Evolutionary conservation across 2,329 filamentous ascomycete species (phyloP).

Genomic region (Cytospora paraplurivora): DNA sequence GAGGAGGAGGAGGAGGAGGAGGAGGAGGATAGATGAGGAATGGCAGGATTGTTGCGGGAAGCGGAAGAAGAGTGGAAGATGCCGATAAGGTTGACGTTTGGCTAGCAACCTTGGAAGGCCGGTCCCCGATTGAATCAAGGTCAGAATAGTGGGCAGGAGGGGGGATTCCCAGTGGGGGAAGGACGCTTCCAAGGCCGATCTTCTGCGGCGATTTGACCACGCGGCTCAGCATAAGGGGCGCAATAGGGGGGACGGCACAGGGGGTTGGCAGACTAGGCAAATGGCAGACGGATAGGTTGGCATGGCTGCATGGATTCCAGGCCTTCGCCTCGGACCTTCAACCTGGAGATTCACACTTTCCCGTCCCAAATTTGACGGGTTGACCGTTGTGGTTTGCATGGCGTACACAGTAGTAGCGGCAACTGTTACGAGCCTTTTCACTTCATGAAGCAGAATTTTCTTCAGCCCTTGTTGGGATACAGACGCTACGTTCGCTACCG

Average conservation of each 20-base stretch:
- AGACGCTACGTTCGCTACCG: background rate
- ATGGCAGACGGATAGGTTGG: background rate
- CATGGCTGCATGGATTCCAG: background rate
- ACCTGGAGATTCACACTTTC: background rate
- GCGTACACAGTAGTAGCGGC: conserved; percentile 17
- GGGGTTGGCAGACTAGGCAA: conserved; percentile 6
- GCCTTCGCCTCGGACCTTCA: background rate
- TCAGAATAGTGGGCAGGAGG: conserved; percentile 4
- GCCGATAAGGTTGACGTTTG: conserved; percentile 21
- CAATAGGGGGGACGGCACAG: background rate
- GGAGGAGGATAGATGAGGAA: background rate
- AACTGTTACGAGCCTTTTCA: background rate
- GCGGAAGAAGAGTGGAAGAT: conserved; percentile 6
- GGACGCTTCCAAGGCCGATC: conserved; percentile 13
- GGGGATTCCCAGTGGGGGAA: conserved; percentile 1
- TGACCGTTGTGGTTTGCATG: background rate
- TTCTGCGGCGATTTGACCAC: conserved; percentile 22
- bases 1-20: conserved; percentile 7
- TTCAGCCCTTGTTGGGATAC: background rate
- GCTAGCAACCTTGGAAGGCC: conserved; percentile 6
- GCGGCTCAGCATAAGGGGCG: conserved; percentile 3
- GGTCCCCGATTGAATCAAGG: conserved; percentile 1
- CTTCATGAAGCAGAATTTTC: background rate
- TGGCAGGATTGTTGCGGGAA: background rate
- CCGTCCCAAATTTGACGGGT: conserved; percentile 8